Evolutionary conservation across 192 early-diverging fungal genomes (phyloP).

Genomic region (Backusella parvicylindrica): DNA sequence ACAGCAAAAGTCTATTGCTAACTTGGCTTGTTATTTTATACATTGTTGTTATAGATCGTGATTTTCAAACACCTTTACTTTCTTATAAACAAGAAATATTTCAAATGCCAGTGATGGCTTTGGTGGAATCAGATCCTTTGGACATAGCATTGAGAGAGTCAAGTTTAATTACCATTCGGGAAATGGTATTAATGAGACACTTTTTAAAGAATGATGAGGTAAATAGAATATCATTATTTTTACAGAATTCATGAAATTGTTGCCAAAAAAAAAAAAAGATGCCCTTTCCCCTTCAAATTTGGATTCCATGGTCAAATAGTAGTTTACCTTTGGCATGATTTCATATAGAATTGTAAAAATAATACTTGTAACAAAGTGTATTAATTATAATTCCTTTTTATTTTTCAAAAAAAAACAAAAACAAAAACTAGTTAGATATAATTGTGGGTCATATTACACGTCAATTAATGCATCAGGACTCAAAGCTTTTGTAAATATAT

Average conservation of each 20-base stretch:
- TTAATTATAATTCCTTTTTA: background rate
- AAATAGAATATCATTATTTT: background rate
- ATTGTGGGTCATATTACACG: background rate
- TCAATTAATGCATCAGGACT: background rate
- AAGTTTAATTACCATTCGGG: constrained; percentile 65
- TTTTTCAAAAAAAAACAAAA: background rate
- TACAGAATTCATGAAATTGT: no score
- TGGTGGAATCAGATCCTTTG: constrained; percentile 62
- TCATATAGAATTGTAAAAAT: no score
- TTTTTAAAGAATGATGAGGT: constrained; percentile 59
- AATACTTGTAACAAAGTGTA: no score
- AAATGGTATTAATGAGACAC: constrained; percentile 58
- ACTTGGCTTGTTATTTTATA: background rate
- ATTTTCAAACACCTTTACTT: constrained; percentile 63
- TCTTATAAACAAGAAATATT: constrained; percentile 72
- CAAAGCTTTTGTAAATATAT: background rate
- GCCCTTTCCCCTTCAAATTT: no score
- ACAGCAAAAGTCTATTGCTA: background rate
- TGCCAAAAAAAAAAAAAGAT: background rate
- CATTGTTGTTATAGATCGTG: constrained; percentile 44
- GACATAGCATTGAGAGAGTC: constrained; percentile 56
- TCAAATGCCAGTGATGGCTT: constrained; percentile 59
- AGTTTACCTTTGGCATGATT: no score
- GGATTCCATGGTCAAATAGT: no score
- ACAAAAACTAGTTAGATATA: background rate